phyloP scores from a whole-genome alignment of 2,329 filamentous ascomycete genomes.

The Stachybotrys chlorohalonatus region DNA sequence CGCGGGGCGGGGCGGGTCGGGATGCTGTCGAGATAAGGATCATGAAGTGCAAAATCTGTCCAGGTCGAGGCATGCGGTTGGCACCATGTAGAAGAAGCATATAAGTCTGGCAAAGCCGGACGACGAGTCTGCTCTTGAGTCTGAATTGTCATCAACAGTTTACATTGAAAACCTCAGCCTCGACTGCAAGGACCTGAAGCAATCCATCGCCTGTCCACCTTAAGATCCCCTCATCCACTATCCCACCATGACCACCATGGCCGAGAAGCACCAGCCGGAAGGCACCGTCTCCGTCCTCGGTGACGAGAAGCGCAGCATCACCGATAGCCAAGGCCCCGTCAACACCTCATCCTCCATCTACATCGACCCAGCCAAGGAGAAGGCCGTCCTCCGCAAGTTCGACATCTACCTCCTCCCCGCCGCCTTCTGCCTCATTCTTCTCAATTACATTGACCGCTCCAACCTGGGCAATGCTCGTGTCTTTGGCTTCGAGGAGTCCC shows the following conservation, averaged over 20 bases:
- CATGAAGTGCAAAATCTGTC: neutral
- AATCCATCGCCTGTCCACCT: too few relatives aligned
- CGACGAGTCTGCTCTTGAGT: neutral
- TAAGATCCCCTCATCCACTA: neutral
- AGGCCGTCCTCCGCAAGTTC: constrained; percentile 13
- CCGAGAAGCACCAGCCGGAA: neutral
- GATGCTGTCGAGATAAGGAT: neutral
- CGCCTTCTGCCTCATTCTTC: constrained; percentile 12
- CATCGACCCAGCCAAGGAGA: neutral
- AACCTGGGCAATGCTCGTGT: constrained; percentile 23
- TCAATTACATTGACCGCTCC: constrained; percentile 16
- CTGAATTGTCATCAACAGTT: too few relatives aligned
- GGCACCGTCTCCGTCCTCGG: neutral
- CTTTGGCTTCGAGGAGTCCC: constrained; percentile 20
- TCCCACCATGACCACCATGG: neutral
- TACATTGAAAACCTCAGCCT: too few relatives aligned
- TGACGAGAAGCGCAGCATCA: neutral
- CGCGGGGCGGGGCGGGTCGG: too few relatives aligned
- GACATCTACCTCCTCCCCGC: constrained; percentile 18
- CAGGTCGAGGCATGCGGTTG: neutral
- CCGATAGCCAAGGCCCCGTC: neutral
- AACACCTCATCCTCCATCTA: neutral
- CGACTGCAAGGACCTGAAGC: too few relatives aligned
- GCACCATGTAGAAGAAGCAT: neutral
- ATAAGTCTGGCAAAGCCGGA: neutral